A percentile compares a stretch with the other conserved stretches of the same genome.
These are phyloP conservation scores for Hippophae tibetana DNA, from an alignment of 306 rosid species.

Conservation along the genomic window DNA sequence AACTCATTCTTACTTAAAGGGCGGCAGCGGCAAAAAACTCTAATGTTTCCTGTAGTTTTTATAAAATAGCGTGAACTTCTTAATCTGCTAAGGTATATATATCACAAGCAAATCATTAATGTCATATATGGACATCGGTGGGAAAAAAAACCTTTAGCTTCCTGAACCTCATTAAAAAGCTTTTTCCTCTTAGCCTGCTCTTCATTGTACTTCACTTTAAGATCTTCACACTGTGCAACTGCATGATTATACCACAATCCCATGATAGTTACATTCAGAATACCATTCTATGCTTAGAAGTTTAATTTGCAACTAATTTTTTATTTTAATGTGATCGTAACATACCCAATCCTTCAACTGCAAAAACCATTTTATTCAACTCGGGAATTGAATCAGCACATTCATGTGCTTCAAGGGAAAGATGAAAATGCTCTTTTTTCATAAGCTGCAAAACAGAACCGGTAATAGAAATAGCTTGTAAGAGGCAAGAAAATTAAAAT, in stretches of 20 bases:
- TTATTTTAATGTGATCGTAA: conserved; percentile 11
- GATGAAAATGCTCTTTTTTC: conserved; percentile 51
- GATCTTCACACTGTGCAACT: conserved; percentile 86
- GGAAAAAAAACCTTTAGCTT: conserved; percentile 60
- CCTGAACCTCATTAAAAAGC: conserved; percentile 86
- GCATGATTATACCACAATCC: conserved; percentile 25
- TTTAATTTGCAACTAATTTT: conserved; percentile 8
- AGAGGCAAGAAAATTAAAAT: conserved; percentile 1
- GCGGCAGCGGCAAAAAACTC: conserved; percentile 90
- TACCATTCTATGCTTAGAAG: conserved; percentile 8
- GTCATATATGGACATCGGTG: background rate
- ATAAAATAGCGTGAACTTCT: conserved; percentile 1
- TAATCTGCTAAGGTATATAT: conserved; percentile 7
- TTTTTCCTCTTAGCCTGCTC: conserved; percentile 68
- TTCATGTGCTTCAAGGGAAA: conserved; percentile 65
- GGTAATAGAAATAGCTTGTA: background rate
- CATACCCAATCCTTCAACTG: conserved; percentile 73
- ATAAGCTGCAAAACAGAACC: conserved; percentile 50
- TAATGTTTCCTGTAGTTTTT: conserved; percentile 53
- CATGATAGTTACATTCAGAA: conserved; percentile 6
- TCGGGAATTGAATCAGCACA: conserved; percentile 83
- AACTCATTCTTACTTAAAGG: conserved; percentile 63
- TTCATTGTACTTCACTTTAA: conserved; percentile 64
- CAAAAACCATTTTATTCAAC: conserved; percentile 70
- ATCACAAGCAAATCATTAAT: background rate